Conservation (phyloP, 2,329 filamentous ascomycete genomes). For the Colletotrichum echinochloae region DNA sequence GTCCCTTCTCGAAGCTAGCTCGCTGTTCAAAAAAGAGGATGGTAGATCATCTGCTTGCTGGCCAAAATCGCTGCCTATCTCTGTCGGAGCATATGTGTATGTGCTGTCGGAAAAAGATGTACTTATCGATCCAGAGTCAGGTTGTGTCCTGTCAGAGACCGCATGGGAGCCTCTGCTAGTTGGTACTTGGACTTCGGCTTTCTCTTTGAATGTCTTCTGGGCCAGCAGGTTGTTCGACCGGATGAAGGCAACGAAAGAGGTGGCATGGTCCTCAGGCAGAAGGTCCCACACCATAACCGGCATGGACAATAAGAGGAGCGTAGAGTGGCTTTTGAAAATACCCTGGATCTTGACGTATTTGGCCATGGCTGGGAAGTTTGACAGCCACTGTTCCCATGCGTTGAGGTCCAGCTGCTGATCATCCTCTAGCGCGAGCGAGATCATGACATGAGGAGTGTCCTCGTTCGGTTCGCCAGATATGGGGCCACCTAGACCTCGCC, state of each 20-base stretch:
- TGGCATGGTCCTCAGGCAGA: slow-evolving; percentile 67
- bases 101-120: slow-evolving; percentile 32
- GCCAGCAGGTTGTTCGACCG: slow-evolving; percentile 32
- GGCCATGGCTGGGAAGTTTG: slow-evolving; percentile 66
- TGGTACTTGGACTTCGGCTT: not conserved
- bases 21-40: not conserved
- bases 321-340: slow-evolving; percentile 72
- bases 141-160: not conserved
- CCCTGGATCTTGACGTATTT: slow-evolving; percentile 72
- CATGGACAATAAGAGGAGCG: slow-evolving; percentile 67
- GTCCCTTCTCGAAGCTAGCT: not conserved
- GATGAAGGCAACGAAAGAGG: slow-evolving; percentile 56
- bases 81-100: slow-evolving; percentile 20
- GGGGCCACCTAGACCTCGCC: slow-evolving; percentile 29
- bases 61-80: not conserved
- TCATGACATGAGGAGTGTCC: slow-evolving; percentile 70
- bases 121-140: slow-evolving; percentile 18
- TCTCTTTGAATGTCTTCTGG: slow-evolving; percentile 1
- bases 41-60: slow-evolving; percentile 1
- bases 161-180: not conserved
- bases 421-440: slow-evolving; percentile 69
- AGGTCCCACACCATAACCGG: slow-evolving; percentile 71
- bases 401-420: slow-evolving; percentile 68
- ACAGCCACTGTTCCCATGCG: slow-evolving; percentile 70
- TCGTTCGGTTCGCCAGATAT: slow-evolving; percentile 60